Conservation (phyloP, 163 green algal genomes). For the Smithsoniella earleae region DNA sequence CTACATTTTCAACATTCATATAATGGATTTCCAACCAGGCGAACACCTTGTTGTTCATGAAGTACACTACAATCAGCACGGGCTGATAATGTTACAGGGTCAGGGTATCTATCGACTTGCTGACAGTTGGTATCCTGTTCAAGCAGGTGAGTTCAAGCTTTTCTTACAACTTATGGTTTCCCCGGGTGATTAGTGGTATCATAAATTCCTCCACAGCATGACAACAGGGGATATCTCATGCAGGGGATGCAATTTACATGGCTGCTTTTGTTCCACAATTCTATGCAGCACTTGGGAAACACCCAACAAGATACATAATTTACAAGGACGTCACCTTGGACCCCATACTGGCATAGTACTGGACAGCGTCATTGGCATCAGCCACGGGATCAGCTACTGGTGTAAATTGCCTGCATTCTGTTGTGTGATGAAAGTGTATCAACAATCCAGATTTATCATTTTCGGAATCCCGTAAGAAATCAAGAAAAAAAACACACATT, state of each 20-base stretch:
- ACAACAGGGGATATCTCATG: no score
- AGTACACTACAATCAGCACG: constrained; percentile 98
- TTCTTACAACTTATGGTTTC: background rate
- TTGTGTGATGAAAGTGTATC: no score
- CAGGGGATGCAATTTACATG: constrained; percentile 94
- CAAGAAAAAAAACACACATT: no score
- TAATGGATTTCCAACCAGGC: constrained; percentile 91
- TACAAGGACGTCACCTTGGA: constrained; percentile 88
- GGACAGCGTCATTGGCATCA: no score
- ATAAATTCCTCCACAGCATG: constrained; percentile 15
- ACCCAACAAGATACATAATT: constrained; percentile 74
- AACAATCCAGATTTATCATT: no score
- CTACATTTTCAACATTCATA: constrained; percentile 95
- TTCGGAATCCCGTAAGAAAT: no score
- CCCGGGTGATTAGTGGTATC: no score
- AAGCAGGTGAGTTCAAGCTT: no score
- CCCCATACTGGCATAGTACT: constrained; percentile 46
- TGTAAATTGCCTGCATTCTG: no score
- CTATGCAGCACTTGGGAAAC: constrained; percentile 82
- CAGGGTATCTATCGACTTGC: constrained; percentile 90
- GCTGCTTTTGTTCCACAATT: constrained; percentile 88
- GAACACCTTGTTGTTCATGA: constrained; percentile 83
- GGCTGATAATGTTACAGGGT: constrained; percentile 80
- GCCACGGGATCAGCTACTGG: no score
- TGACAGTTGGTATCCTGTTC: constrained; percentile 80